These are phyloP conservation scores for Aegilops bicornis DNA, from an alignment of 176 grass and related monocot species.

Conservation along the genomic window DNA sequence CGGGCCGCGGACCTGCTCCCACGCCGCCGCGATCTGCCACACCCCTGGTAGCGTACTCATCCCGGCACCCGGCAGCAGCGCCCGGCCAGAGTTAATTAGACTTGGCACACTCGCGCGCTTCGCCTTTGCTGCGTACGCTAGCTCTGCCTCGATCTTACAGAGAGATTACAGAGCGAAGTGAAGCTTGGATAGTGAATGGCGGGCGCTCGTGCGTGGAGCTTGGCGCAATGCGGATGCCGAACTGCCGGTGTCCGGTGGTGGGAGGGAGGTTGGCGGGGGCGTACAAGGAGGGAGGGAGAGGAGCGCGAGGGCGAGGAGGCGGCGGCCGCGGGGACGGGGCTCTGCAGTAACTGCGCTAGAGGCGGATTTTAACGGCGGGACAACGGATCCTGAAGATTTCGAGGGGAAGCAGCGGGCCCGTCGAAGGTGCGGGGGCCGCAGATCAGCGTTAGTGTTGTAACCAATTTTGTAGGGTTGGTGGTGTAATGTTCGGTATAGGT, in stretches of 20 bases:
- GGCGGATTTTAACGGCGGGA: constrained; percentile 24
- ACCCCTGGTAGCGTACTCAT: not conserved
- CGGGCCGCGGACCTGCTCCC: constrained; percentile 52
- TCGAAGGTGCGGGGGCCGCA: not conserved
- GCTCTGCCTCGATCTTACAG: not conserved
- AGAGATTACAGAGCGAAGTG: not conserved
- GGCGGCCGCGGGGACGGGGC: not conserved
- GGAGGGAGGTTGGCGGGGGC: not conserved
- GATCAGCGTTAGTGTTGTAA: not conserved
- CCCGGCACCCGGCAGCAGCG: constrained; percentile 27
- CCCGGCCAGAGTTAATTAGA: constrained; percentile 6
- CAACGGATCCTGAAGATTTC: not conserved
- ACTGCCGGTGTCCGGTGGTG: not conserved
- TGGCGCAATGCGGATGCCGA: not conserved
- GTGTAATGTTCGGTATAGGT: no score
- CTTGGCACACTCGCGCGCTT: not conserved
- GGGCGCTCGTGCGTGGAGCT: not conserved
- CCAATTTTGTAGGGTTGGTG: no score
- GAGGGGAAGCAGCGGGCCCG: not conserved
- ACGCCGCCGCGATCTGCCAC: constrained; percentile 36
- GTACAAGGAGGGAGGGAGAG: not conserved
- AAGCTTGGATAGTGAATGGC: not conserved
- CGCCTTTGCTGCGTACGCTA: not conserved
- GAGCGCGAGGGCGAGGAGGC: not conserved
- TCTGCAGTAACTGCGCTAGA: no score